These are phyloP conservation scores for Thamnidium elegans DNA, from an alignment of 192 early-diverging fungal genomes.

Conservation along the genomic window DNA sequence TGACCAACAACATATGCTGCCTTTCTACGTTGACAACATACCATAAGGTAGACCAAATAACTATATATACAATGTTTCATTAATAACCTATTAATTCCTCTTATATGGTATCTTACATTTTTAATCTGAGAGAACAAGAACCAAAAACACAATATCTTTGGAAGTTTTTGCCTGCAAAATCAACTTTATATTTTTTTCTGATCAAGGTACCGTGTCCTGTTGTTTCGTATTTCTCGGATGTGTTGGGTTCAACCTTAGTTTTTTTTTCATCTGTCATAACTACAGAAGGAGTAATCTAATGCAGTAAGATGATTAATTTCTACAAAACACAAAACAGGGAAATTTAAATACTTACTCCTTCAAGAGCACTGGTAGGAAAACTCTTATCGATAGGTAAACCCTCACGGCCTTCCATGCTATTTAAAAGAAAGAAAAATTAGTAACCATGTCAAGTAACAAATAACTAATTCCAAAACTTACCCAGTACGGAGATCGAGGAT, in stretches of 20 bases:
- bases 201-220: background rate
- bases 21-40: conserved; percentile 20
- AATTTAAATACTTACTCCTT: conserved; percentile 11
- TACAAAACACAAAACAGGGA: too few species aligned
- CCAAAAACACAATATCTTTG: conserved; percentile 21
- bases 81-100: background rate
- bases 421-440: background rate
- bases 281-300: too few species aligned
- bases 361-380: conserved; percentile 21
- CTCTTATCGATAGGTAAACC: conserved; percentile 24
- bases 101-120: conserved; percentile 27
- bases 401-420: conserved; percentile 10
- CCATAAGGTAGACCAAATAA: conserved; percentile 33
- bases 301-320: too few species aligned
- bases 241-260: too few species aligned
- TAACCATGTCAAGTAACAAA: background rate
- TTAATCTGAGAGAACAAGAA: conserved; percentile 9
- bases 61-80: conserved; percentile 15
- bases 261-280: too few species aligned
- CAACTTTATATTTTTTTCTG: conserved; percentile 24
- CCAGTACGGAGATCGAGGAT: conserved; percentile 44
- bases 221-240: conserved; percentile 1
- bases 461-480: background rate
- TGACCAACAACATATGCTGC: conserved; percentile 32
- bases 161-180: conserved; percentile 30